A percentile compares a stretch with the other conserved stretches of the same genome.
These are phyloP conservation scores for Orbilia ellipsospora DNA, from an alignment of 2,329 filamentous ascomycete species.

Conservation along the genomic window DNA sequence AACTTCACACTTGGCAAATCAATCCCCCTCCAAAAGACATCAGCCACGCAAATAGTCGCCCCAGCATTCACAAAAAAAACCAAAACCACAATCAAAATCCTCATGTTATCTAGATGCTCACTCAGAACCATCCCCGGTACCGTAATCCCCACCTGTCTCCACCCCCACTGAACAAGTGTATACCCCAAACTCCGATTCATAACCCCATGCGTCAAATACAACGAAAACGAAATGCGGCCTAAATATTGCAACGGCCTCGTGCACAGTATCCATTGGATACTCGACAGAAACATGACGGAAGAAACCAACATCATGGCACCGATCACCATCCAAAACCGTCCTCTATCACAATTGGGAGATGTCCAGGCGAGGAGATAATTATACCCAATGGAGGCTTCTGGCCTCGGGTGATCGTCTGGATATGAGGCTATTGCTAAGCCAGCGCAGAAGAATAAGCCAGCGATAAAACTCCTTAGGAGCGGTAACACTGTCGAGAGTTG, in stretches of 20 bases:
- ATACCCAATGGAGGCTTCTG: no score
- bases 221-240: conserved; percentile 8
- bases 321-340: neutral
- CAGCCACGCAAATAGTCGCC: neutral
- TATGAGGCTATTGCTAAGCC: neutral
- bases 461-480: neutral
- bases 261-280: neutral
- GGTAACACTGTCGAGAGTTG: neutral
- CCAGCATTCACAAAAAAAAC: neutral
- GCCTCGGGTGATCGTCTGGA: no score
- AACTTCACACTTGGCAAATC: conserved; percentile 8
- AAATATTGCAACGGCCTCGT: conserved; percentile 1
- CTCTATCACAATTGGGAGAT: no score
- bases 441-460: neutral
- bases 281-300: neutral
- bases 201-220: neutral
- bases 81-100: neutral
- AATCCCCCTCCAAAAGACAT: conserved; percentile 14
- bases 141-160: neutral
- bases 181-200: conserved; percentile 6
- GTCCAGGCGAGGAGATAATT: no score
- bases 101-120: neutral
- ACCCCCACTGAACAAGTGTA: conserved; percentile 5
- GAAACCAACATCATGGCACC: neutral
- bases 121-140: neutral